These are phyloP conservation scores for Raffaelea arxii DNA, from an alignment of 2,329 filamentous ascomycete species.

Conservation along the genomic window DNA sequence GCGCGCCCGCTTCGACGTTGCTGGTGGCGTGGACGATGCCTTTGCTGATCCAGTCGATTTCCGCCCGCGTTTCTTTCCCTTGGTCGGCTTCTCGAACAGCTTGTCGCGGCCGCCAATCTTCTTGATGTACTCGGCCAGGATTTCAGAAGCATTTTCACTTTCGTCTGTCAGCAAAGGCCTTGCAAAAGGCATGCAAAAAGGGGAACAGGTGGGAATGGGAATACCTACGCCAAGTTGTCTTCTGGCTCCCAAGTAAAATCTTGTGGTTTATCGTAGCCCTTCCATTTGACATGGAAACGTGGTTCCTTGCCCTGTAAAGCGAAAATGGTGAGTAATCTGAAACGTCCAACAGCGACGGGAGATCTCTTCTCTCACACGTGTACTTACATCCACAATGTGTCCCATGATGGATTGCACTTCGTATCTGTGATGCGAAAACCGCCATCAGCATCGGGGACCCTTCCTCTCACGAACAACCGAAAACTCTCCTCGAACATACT, in stretches of 20 bases:
- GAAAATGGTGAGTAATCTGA: too few species aligned
- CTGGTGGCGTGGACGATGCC: slow-evolving; percentile 17
- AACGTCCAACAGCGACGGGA: too few species aligned
- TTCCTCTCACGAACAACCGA: too few species aligned
- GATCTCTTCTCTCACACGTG: too few species aligned
- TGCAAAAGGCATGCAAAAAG: background rate
- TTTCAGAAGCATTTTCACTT: slow-evolving; percentile 47
- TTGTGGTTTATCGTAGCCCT: slow-evolving; percentile 59
- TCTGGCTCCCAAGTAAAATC: slow-evolving; percentile 76
- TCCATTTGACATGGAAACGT: slow-evolving; percentile 70
- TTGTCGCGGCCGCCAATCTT: slow-evolving; percentile 53
- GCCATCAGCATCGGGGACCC: too few species aligned
- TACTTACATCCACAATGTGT: slow-evolving; percentile 45
- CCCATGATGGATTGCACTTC: slow-evolving; percentile 64
- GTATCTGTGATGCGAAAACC: slow-evolving; percentile 52
- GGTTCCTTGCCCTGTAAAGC: slow-evolving; percentile 36
- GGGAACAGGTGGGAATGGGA: background rate
- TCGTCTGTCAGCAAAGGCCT: background rate
- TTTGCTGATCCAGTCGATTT: slow-evolving; percentile 27
- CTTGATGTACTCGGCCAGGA: slow-evolving; percentile 55
- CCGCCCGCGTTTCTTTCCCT: slow-evolving; percentile 49
- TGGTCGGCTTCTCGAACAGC: slow-evolving; percentile 39
- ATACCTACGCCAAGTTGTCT: slow-evolving; percentile 51
- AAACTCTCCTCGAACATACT: slow-evolving; percentile 26
- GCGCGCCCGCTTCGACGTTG: slow-evolving; percentile 34